These are phyloP conservation scores for Rubroshorea leprosula DNA, from an alignment of 345 rosid genomes.

Conservation along the genomic window DNA sequence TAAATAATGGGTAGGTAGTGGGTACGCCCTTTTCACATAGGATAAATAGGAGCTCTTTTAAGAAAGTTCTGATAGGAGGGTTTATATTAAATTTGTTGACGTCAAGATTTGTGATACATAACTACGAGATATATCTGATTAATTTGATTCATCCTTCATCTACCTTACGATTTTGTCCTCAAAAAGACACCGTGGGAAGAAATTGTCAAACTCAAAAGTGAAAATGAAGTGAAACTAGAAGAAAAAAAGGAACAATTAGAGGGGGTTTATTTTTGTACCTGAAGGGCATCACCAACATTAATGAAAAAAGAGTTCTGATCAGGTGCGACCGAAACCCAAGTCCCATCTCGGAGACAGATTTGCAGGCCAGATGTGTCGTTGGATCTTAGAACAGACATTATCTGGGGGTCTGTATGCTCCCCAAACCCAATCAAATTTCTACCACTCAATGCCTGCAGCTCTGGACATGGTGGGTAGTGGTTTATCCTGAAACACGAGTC, in stretches of 20 bases:
- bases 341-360: slow-evolving; percentile 58
- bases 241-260: not conserved
- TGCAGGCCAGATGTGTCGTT: slow-evolving; percentile 88
- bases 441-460: slow-evolving; percentile 18
- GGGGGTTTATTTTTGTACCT: slow-evolving; percentile 33
- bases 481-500: slow-evolving; percentile 81
- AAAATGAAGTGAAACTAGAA: too few relatives aligned
- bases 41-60: not conserved
- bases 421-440: slow-evolving; percentile 61
- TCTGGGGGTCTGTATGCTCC: slow-evolving; percentile 95
- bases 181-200: not conserved
- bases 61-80: not conserved
- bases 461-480: slow-evolving; percentile 67
- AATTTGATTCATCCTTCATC: too few relatives aligned
- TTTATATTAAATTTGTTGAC: not conserved
- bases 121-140: too few relatives aligned
- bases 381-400: slow-evolving; percentile 74
- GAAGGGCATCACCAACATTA: slow-evolving; percentile 87
- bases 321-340: slow-evolving; percentile 86
- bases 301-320: slow-evolving; percentile 79
- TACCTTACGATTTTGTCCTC: not conserved
- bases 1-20: not conserved
- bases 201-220: not conserved
- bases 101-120: not conserved
- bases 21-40: not conserved